Evolutionary conservation across 148 eudicot species (phyloP), one percentile per base, ranked within the genome.

Genomic region (Nepenthes gracilis): DNA sequence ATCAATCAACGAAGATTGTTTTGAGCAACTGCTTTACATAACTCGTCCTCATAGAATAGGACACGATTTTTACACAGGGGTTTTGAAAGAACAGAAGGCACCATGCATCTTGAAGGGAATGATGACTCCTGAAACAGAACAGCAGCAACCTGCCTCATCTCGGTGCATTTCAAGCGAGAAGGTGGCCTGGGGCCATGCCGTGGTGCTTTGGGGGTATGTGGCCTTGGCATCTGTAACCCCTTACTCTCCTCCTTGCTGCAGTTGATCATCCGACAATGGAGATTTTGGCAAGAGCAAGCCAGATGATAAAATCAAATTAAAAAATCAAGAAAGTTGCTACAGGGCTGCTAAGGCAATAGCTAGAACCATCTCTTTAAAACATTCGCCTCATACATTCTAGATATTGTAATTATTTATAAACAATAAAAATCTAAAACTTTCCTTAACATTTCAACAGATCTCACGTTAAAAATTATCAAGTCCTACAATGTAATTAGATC

Each of bases 201-300:
- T 11, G 99, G 99, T 51, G 99, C 99, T 83, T 86, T 89, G n/a
- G 99, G 99, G 32, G 99, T 86, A 61, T 65, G 81, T 15, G 95
- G 99, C 60, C 73, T 80, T 43, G 62, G 70, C 12, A 82, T 64
- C 64, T 57, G n/a, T 2, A 72, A 35, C 1, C 80, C 78, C 62
- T 63, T 93, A 37, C 76, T 82, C n/a, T 78, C 83, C 57, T 78
- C 77, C 73, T 71, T 84, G 87, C 95, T 93, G 79, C 77, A 75
- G 47, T 40, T 13, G 10, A 32, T 66, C 37, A 59, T 34, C n/a
- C 54, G 38, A 15, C 40, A 55, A 47, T 38, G 36, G 12, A 62
- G 3, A 62, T 64, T 7, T 37, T 43, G 48, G 40, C 12, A 14
- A 5, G 12, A 43, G 45, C 43, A 14, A 47, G 6, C 10, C 6